Base-by-base conservation (phyloP, 2,329 filamentous ascomycete genomes). In the Penicillium sp. region DNA sequence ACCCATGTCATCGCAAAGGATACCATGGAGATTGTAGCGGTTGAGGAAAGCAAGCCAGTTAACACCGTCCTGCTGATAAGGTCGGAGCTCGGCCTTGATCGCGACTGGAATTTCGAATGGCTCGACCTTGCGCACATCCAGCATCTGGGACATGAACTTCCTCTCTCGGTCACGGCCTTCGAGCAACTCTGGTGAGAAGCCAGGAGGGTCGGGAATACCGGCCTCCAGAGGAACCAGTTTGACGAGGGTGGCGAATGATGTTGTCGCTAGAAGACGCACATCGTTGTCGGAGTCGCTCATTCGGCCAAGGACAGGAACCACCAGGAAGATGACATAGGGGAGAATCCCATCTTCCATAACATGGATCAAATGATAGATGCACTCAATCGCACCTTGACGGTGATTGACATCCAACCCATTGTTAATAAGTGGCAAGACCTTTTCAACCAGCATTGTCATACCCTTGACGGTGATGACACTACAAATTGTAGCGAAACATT, bases 241-340 rank as follows among this genome's bases (percentile, higher is more conserved):
- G 64, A 99, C 94, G 8, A 99, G 80, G 0, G 94, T 97, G 2
- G 94, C 94, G 70, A 99, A 99, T 1, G 94, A 95, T 0, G 94
- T 99, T 0, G 94, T 99, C 4, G 94, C 92, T 53, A 99, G 89
- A 7, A 97, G 82, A 52, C 94, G 88, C 52, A 99, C 89, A 70
- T 97, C 94, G 61, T 95, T 93, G 71, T 99, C 93, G 0, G 93
- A 96, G 72, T 99, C 94, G 70, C 94, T 97, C 94, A 99, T 99
- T 43, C 94, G 88, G 52, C 94, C 94, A 49, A 99, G 82, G 4
- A 99, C 94, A 14, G 94, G 94, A 13, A 97, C 95, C 57, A 99
- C 95, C 62, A 99, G 85, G 85, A 99, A 99, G 67, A 99, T 97
- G 61, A 99, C 94, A 69, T 99, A 99, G 3, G 95, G 94, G 31